Evolutionary conservation across 176 grass and related monocot species (phyloP).

Genomic region (Otatea glauca): DNA sequence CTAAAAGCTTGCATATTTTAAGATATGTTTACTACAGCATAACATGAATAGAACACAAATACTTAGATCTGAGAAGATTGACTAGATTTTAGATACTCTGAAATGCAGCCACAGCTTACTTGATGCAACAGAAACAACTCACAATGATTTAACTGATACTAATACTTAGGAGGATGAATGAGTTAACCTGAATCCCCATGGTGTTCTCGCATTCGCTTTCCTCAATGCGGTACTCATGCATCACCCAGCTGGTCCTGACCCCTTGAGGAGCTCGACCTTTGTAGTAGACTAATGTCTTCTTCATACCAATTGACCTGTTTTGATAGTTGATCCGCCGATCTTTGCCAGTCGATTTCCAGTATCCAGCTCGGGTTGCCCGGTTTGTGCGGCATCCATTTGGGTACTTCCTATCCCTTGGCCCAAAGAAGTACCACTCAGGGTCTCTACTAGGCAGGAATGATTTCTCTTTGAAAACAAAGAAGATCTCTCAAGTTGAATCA

Average conservation of each 20-base stretch:
- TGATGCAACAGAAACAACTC: conserved; percentile 25
- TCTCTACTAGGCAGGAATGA: conserved; percentile 94
- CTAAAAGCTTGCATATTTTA: conserved; percentile 10
- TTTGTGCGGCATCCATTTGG: conserved; percentile 94
- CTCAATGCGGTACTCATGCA: conserved; percentile 98
- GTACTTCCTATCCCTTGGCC: conserved; percentile 86
- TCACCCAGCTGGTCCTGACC: conserved; percentile 83
- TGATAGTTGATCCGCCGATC: conserved; percentile 75
- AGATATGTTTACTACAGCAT: background rate
- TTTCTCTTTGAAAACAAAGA: conserved; percentile 72
- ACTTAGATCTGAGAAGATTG: background rate
- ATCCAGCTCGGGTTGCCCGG: conserved; percentile 77
- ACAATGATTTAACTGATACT: conserved; percentile 19
- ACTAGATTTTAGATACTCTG: conserved; percentile 2
- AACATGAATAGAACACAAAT: conserved; percentile 14
- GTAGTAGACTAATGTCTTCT: conserved; percentile 97
- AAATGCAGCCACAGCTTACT: conserved; percentile 21
- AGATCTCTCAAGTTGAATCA: conserved; percentile 34
- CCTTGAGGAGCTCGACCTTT: conserved; percentile 92
- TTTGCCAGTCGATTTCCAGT: conserved; percentile 98
- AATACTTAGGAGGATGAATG: conserved; percentile 27
- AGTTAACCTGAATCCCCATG: conserved; percentile 87
- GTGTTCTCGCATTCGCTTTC: conserved; percentile 89
- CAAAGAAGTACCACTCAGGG: conserved; percentile 98
- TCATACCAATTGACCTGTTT: conserved; percentile 92